Evolutionary conservation across 495 filamentous ascomycete species (phyloP), one percentile per base, ranked within the genome.

Genomic region (Hypoxylon intermedium): DNA sequence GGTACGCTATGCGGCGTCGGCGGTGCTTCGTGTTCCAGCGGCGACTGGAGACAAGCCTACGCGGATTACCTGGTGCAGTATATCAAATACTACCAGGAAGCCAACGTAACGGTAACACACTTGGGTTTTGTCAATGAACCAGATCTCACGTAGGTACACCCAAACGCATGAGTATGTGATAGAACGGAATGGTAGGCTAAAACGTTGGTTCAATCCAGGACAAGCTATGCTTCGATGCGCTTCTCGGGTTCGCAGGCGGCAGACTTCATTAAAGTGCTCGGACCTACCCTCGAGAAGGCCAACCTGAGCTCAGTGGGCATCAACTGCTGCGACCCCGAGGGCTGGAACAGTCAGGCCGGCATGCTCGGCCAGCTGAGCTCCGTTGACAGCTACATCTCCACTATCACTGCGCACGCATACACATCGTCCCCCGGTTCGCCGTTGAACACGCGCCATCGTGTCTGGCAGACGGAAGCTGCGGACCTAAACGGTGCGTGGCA

Each of bases 1-100:
- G 82, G 82, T 1, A 78, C 72, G 44, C 65, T 85, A 3, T 84
- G 83, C 53, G 82, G 82, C 30, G 75, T 82, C 2, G 61, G 68
- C 7, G 76, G 75, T 12, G 71, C 76, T 0, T 63, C 55, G 6
- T 85, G 82, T 54, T 72, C 76, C 2, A 74, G 72, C 24, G 82
- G 82, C 0, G 79, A 84, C 61, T 84, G 82, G 83, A 73, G 72
- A 37, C 79, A 84, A 60, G 78, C 83, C 0, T 85, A 79, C 58
- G 83, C 82, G 0, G 70, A 85, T 65, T 83, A 83, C 44, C 68
- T 86, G 0, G 78, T 81, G 3, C 68, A 76, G 49, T 83, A 83
- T 60, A 59, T 81, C 40, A 67, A 79, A 53, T 76, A 75, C 56
- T 85, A 86, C 58, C 40, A 68, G 9, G 63, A 74, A 18, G 63